Evolutionary conservation across 192 early-diverging fungal species (phyloP), one percentile per base, ranked within the genome.

Genomic region (Gryganskiella cystojenkinii): DNA sequence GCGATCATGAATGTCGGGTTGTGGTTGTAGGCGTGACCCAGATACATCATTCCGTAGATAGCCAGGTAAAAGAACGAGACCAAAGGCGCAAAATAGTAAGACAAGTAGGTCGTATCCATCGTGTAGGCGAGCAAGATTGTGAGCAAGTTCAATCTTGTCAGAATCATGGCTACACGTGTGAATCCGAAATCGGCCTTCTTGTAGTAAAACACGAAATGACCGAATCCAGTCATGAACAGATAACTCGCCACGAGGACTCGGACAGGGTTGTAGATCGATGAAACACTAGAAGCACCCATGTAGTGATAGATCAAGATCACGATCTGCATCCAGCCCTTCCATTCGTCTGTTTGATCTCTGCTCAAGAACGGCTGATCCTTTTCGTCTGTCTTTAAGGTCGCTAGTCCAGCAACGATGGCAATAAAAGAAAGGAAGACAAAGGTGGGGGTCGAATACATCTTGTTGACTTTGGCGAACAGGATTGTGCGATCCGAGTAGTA

Each of bases 301-400:
- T 89, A 86, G 69, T 94, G 93, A 69, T 94, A 94, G 13, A 89
- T 79, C 25, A 92, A 74, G 45, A 91, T 88, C 19, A 82, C 56
- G 2, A 93, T 67, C 82, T 94, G 93, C 93, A 94, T 94, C 93
- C 93, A 94, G 0, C 93, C 93, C 67, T 92, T 92, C 93, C 93
- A 94, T 74, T 94, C 93, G 55, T 94, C 92, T 10, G 93, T 94
- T 71, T 93, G 91, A 57, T 90, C 85, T 33, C 93, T 87, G 69
- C 87, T 90, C 59, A 94, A 69, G 65, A 94, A 94, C 8, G 42
- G 33, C 20, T 67, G 63, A 35, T 84, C 85, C 57, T 79, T 74
- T 7, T 75, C 70, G 42, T 79, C 85, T 9, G 53, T 70, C 11
- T 83, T 82, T 20, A 84, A 31, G 30, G 88, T 83, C 30, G 69